Conservation (phyloP, 2,329 filamentous ascomycete genomes). For the Aspergillus hortae region DNA sequence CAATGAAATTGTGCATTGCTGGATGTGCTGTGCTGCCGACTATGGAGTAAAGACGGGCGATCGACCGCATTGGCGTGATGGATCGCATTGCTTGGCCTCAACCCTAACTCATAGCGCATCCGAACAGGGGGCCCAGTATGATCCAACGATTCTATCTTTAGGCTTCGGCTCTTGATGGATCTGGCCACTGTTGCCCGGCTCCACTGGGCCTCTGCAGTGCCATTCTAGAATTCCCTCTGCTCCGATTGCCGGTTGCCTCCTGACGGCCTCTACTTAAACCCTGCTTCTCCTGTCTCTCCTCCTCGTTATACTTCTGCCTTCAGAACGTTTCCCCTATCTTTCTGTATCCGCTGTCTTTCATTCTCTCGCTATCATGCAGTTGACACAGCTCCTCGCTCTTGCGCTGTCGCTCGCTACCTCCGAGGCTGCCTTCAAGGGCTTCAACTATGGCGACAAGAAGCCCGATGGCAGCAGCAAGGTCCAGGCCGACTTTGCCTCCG, state of each 20-base stretch:
- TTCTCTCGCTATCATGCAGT: slow-evolving; percentile 26
- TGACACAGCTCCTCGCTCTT: slow-evolving; percentile 30
- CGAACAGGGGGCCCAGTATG: neutral
- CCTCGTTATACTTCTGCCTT: neutral
- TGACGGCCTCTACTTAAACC: neutral
- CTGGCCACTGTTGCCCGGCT: neutral
- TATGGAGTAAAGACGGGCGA: neutral
- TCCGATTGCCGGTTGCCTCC: neutral
- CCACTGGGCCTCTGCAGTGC: neutral
- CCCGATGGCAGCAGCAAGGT: slow-evolving; percentile 38
- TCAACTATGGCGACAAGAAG: slow-evolving; percentile 47
- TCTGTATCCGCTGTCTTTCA: neutral
- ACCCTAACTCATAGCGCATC: neutral
- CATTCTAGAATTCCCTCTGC: neutral
- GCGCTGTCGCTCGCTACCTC: slow-evolving; percentile 31
- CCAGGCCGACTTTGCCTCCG: slow-evolving; percentile 42
- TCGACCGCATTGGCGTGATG: neutral
- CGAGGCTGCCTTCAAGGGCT: slow-evolving; percentile 41
- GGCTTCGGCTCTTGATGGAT: neutral
- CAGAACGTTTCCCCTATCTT: neutral
- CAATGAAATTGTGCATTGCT: neutral
- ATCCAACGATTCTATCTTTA: slow-evolving; percentile 1
- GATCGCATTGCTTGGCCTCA: neutral
- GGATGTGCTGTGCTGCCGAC: neutral
- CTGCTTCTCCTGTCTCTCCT: neutral